These are phyloP conservation scores for Mimosa bimucronata DNA, from an alignment of 306 rosid species.

Conservation along the genomic window DNA sequence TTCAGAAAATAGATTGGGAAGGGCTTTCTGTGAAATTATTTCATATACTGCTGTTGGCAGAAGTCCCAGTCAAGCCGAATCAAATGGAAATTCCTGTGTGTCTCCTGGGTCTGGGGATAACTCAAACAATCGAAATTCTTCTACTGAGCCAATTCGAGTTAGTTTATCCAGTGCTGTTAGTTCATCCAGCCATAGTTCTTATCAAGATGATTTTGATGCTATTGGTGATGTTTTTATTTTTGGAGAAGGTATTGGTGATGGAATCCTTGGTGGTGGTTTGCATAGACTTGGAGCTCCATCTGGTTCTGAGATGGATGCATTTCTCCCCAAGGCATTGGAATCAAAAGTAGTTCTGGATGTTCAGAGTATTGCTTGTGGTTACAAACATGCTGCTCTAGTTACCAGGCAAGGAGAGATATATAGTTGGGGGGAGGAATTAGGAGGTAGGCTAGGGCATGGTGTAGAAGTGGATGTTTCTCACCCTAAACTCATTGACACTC, in stretches of 20 bases:
- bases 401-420: constrained; percentile 90
- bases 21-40: constrained; percentile 80
- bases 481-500: constrained; percentile 76
- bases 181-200: constrained; percentile 94
- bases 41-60: constrained; percentile 62
- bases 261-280: constrained; percentile 76
- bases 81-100: constrained; percentile 50
- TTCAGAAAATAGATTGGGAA: constrained; percentile 67
- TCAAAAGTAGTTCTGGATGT: constrained; percentile 86
- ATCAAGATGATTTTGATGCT: constrained; percentile 80
- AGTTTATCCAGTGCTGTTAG: constrained; percentile 95
- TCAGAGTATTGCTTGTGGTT: constrained; percentile 87
- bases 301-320: constrained; percentile 68
- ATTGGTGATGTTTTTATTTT: constrained; percentile 82
- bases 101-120: constrained; percentile 65
- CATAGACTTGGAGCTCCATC: constrained; percentile 61
- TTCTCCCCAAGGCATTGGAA: constrained; percentile 86
- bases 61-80: constrained; percentile 55
- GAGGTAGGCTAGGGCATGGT: constrained; percentile 99
- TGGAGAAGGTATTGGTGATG: constrained; percentile 83
- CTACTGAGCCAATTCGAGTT: constrained; percentile 74
- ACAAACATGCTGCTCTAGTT: constrained; percentile 77
- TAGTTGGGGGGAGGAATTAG: constrained; percentile 97
- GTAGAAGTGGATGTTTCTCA: constrained; percentile 75
- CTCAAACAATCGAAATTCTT: constrained; percentile 71